These are phyloP conservation scores for Mariannaea sp. DNA, from an alignment of 2,329 filamentous ascomycete genomes.

Conservation along the genomic window DNA sequence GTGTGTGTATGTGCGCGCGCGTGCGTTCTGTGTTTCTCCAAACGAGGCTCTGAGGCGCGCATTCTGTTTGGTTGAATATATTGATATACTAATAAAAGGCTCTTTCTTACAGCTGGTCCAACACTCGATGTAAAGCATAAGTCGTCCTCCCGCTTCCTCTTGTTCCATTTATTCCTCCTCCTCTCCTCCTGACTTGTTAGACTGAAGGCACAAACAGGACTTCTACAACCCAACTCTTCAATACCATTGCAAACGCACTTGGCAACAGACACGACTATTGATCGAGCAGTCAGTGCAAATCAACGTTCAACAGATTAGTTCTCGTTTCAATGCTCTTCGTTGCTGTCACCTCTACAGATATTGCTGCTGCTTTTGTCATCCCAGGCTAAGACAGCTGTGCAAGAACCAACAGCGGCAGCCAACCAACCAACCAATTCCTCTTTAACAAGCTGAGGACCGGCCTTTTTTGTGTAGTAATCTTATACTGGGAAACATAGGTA, in stretches of 20 bases:
- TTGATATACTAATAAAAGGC: conserved; percentile 18
- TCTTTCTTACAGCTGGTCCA: neutral
- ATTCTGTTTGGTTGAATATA: too few relatives aligned
- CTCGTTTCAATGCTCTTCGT: conserved; percentile 22
- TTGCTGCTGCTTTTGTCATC: conserved; percentile 29
- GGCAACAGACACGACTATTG: too few relatives aligned
- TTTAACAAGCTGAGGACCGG: too few relatives aligned
- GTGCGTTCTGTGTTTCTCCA: too few relatives aligned
- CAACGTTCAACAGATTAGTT: neutral
- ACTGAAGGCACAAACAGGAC: conserved; percentile 27
- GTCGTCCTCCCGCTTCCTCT: neutral
- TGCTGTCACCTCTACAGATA: conserved; percentile 12
- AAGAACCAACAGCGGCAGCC: neutral
- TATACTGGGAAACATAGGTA: too few relatives aligned
- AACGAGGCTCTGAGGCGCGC: conserved; percentile 22
- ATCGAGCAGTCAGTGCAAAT: too few relatives aligned
- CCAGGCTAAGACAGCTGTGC: conserved; percentile 24
- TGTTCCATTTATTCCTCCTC: conserved; percentile 2
- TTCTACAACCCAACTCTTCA: conserved; percentile 13
- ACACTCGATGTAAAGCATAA: neutral
- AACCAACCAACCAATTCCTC: neutral
- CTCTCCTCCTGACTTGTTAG: neutral
- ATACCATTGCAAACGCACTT: neutral
- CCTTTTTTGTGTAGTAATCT: too few relatives aligned
- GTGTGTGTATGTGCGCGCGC: too few relatives aligned